phyloP scores from a whole-genome alignment of 2,329 filamentous ascomycete genomes.

The Mycosphaerella arachidis region DNA sequence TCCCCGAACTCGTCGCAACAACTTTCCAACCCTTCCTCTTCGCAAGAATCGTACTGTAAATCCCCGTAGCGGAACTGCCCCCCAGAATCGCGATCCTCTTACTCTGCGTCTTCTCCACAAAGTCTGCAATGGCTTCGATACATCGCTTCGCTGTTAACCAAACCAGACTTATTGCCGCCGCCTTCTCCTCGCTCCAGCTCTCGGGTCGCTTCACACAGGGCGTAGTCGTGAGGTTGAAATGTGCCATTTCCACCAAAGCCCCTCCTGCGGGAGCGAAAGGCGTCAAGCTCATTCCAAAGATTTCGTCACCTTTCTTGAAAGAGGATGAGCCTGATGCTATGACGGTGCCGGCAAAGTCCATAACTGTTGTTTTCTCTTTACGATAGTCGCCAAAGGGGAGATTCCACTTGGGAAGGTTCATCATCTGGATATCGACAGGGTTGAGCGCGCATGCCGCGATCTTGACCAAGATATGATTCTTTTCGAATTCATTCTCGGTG shows the following conservation, averaged over 20 bases:
- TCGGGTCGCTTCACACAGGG: constrained; percentile 28
- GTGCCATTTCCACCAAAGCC: constrained; percentile 28
- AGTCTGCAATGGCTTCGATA: constrained; percentile 27
- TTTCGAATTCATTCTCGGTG: constrained; percentile 14
- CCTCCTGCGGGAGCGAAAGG: constrained; percentile 26
- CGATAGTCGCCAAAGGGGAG: constrained; percentile 22
- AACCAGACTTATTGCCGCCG: constrained; percentile 31
- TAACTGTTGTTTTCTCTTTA: constrained; percentile 28
- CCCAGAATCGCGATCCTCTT: constrained; percentile 32
- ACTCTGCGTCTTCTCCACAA: constrained; percentile 20
- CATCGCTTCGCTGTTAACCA: constrained; percentile 33
- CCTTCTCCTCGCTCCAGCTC: constrained; percentile 29
- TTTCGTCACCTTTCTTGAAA: constrained; percentile 30
- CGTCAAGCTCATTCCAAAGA: constrained; percentile 31
- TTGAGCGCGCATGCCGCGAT: constrained; percentile 34
- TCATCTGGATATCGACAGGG: constrained; percentile 36
- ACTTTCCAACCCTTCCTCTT: constrained; percentile 33
- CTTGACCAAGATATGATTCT: constrained; percentile 29
- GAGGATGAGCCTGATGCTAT: constrained; percentile 23
- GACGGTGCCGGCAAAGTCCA: constrained; percentile 32
- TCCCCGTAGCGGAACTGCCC: constrained; percentile 30
- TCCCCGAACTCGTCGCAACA: constrained; percentile 52
- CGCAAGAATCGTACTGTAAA: constrained; percentile 32
- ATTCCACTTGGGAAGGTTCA: constrained; percentile 31
- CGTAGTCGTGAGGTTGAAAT: constrained; percentile 24